Evolutionary conservation across 352 stramenopile species (phyloP), one percentile per base, ranked within the genome.

Genomic region (Pythium aquatile): DNA sequence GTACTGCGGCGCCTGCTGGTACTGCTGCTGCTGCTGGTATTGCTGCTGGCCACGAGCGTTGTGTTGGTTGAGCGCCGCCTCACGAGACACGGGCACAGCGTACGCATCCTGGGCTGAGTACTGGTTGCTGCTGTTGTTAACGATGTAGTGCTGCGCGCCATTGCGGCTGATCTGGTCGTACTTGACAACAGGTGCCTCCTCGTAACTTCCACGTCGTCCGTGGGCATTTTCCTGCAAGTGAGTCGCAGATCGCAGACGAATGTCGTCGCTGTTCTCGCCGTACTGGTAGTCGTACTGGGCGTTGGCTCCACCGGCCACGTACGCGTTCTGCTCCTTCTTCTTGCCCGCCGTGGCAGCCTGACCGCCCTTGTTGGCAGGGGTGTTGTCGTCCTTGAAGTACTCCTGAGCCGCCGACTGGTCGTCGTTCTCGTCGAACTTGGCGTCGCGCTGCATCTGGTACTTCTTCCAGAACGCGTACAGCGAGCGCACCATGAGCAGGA

Each of bases 391-490:
- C 54, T 75, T 75, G 58, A 71, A 69, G 58, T 69, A 75, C 53
- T 75, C 63, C 48, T 72, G 64, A 4, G 66, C 59, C 10, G 63
- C 67, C 49, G 60, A 67, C 58, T 67, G 51, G 16, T 60, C 60
- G 26, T 72, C 68, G 5, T 63, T 51, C 7, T 68, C 54, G 28
- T 75, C 59, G 58, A 65, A 70, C 40, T 69, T 68, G 39, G 64
- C 70, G 35, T 72, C 70, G 14, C 56, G 58, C 51, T 74, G 65
- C 35, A 79, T 24, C 58, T 75, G 66, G 61, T 76, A 72, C 54
- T 74, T 76, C 62, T 73, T 76, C 58, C 63, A 79, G 49, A 76
- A 75, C 47, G 68, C 61, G 48, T 79, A 79, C 5, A 77, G 30
- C 48, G 68, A 72, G n/a, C 73, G 69, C 3, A 73, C 54, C 65